Conservation (phyloP, 345 rosid species). For the Cardamine chenopodiifolia region DNA sequence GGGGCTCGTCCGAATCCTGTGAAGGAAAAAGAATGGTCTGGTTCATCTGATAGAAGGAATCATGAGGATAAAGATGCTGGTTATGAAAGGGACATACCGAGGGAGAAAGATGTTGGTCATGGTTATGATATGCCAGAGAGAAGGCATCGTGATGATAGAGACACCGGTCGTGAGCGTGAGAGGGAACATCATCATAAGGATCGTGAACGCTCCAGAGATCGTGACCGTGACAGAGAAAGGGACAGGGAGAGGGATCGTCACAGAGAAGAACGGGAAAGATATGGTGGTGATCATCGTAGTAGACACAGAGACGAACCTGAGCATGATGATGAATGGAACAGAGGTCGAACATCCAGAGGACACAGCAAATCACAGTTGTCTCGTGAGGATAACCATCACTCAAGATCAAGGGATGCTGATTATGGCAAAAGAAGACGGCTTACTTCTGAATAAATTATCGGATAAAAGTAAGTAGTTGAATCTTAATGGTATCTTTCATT, state of each 20-base stretch:
- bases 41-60: constrained; percentile 70
- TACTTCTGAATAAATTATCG: constrained; percentile 50
- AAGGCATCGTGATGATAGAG: constrained; percentile 68
- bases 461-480: constrained; percentile 30
- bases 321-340: constrained; percentile 71
- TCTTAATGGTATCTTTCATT: constrained; percentile 18
- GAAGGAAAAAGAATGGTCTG: constrained; percentile 79
- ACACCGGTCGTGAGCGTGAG: constrained; percentile 62
- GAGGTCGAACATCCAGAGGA: constrained; percentile 65
- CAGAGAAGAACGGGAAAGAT: constrained; percentile 66
- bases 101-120: constrained; percentile 62
- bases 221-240: constrained; percentile 57
- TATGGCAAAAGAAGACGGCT: constrained; percentile 83
- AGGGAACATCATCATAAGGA: constrained; percentile 63
- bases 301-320: constrained; percentile 61
- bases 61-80: constrained; percentile 70
- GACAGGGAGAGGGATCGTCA: constrained; percentile 66
- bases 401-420: constrained; percentile 75
- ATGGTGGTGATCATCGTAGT: constrained; percentile 57
- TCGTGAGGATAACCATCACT: constrained; percentile 68
- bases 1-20: constrained; percentile 57
- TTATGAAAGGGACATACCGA: constrained; percentile 59
- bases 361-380: constrained; percentile 63
- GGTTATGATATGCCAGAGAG: constrained; percentile 64
- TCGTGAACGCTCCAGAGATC: constrained; percentile 67